Percentiles rank a stretch among this genome's conserved stretches.
phyloP scores from a whole-genome alignment of 192 early-diverging fungal species.

The Podila clonocystis region DNA sequence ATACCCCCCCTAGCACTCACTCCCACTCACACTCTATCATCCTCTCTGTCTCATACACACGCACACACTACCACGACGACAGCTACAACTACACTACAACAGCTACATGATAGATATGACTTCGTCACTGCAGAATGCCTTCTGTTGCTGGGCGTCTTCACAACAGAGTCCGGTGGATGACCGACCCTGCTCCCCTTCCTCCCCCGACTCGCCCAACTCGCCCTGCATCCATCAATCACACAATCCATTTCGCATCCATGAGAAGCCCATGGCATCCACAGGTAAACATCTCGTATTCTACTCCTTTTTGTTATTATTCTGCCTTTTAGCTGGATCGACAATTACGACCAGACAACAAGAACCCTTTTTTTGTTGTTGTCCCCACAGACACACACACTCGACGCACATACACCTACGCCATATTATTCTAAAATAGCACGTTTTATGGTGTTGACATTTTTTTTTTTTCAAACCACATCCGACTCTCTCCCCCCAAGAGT shows the following conservation, averaged over 20 bases:
- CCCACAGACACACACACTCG: neutral
- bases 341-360: neutral
- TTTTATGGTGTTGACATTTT: too few relatives aligned
- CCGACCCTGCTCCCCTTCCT: constrained; percentile 16
- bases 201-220: constrained; percentile 17
- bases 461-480: too few relatives aligned
- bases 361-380: constrained; percentile 4
- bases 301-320: neutral
- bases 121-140: constrained; percentile 34
- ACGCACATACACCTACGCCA: too few relatives aligned
- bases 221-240: constrained; percentile 17
- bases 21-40: neutral
- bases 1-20: neutral
- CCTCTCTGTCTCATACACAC: neutral
- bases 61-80: neutral
- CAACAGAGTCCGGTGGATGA: constrained; percentile 50
- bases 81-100: neutral
- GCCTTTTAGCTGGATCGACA: neutral
- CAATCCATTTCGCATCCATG: neutral
- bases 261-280: neutral
- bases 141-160: constrained; percentile 49
- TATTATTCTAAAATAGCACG: too few relatives aligned
- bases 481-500: too few relatives aligned
- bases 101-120: constrained; percentile 30
- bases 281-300: constrained; percentile 1